phyloP scores from a whole-genome alignment of 2,329 filamentous ascomycete genomes.

The Penicillium sp. region DNA sequence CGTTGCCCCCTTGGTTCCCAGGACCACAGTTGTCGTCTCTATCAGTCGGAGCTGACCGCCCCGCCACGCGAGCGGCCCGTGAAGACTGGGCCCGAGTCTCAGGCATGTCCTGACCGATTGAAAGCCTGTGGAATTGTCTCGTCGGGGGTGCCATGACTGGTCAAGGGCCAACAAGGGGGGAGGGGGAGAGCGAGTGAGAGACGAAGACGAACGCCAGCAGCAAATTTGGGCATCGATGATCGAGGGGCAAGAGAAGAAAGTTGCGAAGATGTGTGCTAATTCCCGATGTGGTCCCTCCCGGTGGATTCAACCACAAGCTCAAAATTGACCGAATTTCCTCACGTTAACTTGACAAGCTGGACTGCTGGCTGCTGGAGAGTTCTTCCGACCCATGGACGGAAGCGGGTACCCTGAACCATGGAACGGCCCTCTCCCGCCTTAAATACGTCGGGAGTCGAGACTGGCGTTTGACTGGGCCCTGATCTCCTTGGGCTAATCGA shows the following conservation, averaged over 20 bases:
- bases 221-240: not conserved
- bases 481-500: too few relatives aligned
- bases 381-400: constrained; percentile 40
- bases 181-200: not conserved
- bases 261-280: not conserved
- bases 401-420: constrained; percentile 38
- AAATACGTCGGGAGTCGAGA: constrained; percentile 22
- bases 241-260: not conserved
- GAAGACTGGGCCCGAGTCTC: constrained; percentile 31
- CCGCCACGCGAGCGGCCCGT: constrained; percentile 18
- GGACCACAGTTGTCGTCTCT: constrained; percentile 16
- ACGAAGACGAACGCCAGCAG: not conserved
- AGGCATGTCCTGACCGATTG: constrained; percentile 40
- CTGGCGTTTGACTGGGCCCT: not conserved
- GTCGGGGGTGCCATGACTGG: constrained; percentile 44
- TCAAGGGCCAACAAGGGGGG: constrained; percentile 18
- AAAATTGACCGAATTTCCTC: constrained; percentile 14
- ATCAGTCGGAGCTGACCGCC: constrained; percentile 20
- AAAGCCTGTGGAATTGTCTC: constrained; percentile 42
- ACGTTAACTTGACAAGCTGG: not conserved
- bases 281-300: not conserved
- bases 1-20: constrained; percentile 12
- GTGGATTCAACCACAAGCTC: constrained; percentile 7
- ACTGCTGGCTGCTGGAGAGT: constrained; percentile 26
- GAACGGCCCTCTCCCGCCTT: constrained; percentile 31